Conservation (phyloP, 768 basidiomycete species). For the Naganishia onofrii region DNA sequence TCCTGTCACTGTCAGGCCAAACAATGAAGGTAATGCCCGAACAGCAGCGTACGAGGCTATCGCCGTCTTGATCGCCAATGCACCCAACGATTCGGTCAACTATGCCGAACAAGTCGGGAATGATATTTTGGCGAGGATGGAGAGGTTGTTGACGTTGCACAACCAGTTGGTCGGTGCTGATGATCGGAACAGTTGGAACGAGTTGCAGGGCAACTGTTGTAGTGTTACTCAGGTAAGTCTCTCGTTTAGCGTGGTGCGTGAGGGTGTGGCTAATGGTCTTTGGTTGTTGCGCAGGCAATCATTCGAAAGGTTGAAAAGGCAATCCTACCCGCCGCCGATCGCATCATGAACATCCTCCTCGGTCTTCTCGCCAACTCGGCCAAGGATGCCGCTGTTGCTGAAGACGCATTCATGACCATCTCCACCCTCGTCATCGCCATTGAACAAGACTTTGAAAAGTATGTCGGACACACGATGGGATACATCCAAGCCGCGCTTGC, state of each 20-base stretch:
- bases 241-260: not conserved
- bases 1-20: slow-evolving; percentile 54
- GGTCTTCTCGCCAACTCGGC: slow-evolving; percentile 80
- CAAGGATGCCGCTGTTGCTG: slow-evolving; percentile 89
- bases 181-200: slow-evolving; percentile 98
- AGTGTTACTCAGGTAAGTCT: slow-evolving; percentile 75
- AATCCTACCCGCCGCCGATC: slow-evolving; percentile 83
- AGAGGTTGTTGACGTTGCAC: slow-evolving; percentile 76
- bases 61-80: slow-evolving; percentile 76
- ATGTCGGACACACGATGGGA: slow-evolving; percentile 79
- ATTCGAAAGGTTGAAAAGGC: slow-evolving; percentile 77
- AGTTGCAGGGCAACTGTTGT: slow-evolving; percentile 92
- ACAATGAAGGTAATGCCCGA: slow-evolving; percentile 87
- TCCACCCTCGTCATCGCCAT: slow-evolving; percentile 72
- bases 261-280: slow-evolving; percentile 20
- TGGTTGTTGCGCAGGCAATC: slow-evolving; percentile 60
- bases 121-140: slow-evolving; percentile 83
- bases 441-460: slow-evolving; percentile 66
- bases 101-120: slow-evolving; percentile 79
- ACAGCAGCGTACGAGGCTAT: slow-evolving; percentile 96
- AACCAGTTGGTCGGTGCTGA: slow-evolving; percentile 92
- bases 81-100: slow-evolving; percentile 71
- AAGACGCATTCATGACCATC: slow-evolving; percentile 92
- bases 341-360: slow-evolving; percentile 88
- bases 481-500: slow-evolving; percentile 85